Evolutionary conservation across 2,329 filamentous ascomycete species (phyloP).

Genomic region (Verticillium isaacii): DNA sequence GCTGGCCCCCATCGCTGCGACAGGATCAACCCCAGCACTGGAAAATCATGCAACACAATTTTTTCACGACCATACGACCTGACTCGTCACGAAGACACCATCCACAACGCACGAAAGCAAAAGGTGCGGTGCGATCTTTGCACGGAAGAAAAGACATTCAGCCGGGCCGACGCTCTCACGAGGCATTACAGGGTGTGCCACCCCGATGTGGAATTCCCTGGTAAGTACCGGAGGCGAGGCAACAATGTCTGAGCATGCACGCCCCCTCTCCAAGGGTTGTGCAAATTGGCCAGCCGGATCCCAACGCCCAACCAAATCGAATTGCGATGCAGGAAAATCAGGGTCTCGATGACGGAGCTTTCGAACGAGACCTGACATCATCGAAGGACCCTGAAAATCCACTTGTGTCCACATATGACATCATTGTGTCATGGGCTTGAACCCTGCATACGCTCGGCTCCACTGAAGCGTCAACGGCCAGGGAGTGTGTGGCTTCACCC

Average conservation of each 20-base stretch:
- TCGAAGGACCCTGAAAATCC: slow-evolving; percentile 1
- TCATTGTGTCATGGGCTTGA: background rate
- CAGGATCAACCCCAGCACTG: slow-evolving; percentile 88
- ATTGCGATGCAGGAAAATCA: background rate
- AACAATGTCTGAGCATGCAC: slow-evolving; percentile 1
- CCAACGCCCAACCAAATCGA: background rate
- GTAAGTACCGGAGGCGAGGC: slow-evolving; percentile 43
- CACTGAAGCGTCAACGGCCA: background rate
- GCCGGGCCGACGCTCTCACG: slow-evolving; percentile 88
- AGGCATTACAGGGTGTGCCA: slow-evolving; percentile 93
- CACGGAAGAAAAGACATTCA: slow-evolving; percentile 96
- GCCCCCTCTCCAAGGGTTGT: background rate
- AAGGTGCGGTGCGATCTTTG: slow-evolving; percentile 92
- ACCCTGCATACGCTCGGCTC: background rate
- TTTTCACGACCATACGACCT: slow-evolving; percentile 96
- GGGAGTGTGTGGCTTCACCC: background rate
- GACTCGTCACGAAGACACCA: slow-evolving; percentile 94
- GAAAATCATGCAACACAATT: slow-evolving; percentile 88
- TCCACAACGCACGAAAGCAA: slow-evolving; percentile 90
- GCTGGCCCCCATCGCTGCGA: slow-evolving; percentile 91
- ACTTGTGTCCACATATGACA: background rate
- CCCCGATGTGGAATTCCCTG: slow-evolving; percentile 79
- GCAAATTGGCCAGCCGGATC: background rate
- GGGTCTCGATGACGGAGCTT: background rate
- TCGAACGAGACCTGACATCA: background rate